Evolutionary conservation across 306 rosid species (phyloP).

Genomic region (Pachyrhizus erosus): DNA sequence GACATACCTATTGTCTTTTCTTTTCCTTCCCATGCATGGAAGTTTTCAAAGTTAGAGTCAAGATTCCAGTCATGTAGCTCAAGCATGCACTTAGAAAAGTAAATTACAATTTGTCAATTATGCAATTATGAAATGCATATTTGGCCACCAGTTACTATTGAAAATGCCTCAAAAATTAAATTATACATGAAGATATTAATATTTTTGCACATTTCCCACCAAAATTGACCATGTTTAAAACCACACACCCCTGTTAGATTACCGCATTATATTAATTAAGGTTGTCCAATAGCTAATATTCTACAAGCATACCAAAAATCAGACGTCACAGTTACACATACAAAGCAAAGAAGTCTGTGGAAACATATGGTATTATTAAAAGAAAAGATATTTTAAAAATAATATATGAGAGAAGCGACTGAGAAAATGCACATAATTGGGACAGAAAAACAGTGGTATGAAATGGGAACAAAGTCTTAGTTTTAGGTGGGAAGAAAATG

Average conservation of each 20-base stretch:
- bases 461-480: conserved; percentile 62
- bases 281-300: conserved; percentile 38
- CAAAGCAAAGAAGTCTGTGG: conserved; percentile 40
- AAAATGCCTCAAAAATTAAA: conserved; percentile 35
- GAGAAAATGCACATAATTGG: conserved; percentile 42
- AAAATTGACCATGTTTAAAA: conserved; percentile 44
- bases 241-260: conserved; percentile 21
- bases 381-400: conserved; percentile 6
- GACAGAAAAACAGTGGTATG: conserved; percentile 51
- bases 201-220: conserved; percentile 42
- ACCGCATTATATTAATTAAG: conserved; percentile 26
- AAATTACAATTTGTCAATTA: conserved; percentile 47
- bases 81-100: conserved; percentile 34
- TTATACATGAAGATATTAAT: conserved; percentile 17
- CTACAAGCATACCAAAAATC: conserved; percentile 23
- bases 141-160: conserved; percentile 18
- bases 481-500: conserved; percentile 72
- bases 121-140: conserved; percentile 26
- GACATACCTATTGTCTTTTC: conserved; percentile 25
- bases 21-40: conserved; percentile 37
- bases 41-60: conserved; percentile 41
- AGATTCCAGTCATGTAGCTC: conserved; percentile 47
- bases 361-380: conserved; percentile 40
- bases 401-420: conserved; percentile 1
- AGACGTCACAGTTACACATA: conserved; percentile 47